These are phyloP conservation scores for Exophiala sp. DNA, from an alignment of 2,329 filamentous ascomycete genomes.

Conservation along the genomic window DNA sequence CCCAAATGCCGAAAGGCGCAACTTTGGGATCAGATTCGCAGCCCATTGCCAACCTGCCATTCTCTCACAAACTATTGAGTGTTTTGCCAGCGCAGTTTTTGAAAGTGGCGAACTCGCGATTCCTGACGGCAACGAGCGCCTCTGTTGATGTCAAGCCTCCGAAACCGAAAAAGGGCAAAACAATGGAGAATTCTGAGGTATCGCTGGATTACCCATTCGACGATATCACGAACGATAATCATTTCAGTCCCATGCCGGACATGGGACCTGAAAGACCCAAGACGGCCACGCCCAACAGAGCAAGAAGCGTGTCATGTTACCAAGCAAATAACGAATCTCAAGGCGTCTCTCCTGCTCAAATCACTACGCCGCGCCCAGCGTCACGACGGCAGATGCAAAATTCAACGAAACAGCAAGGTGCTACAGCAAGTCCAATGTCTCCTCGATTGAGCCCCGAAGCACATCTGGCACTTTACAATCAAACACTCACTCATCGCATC, in stretches of 20 bases:
- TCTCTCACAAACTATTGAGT: constrained; percentile 84
- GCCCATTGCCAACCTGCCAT: constrained; percentile 81
- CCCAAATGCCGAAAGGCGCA: constrained; percentile 64
- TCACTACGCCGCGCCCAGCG: constrained; percentile 5
- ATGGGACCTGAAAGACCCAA: constrained; percentile 11
- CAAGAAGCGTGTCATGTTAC: constrained; percentile 15
- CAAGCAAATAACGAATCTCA: constrained; percentile 16
- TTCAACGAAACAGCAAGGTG: constrained; percentile 2
- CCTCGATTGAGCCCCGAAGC: constrained; percentile 22
- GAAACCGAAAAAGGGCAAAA: constrained; percentile 23
- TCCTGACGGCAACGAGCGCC: constrained; percentile 83
- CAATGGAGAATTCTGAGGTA: constrained; percentile 13
- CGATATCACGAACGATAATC: constrained; percentile 13
- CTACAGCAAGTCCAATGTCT: constrained; percentile 7
- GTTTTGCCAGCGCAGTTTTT: constrained; percentile 86
- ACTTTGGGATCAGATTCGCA: constrained; percentile 63
- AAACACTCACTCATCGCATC: constrained; percentile 82
- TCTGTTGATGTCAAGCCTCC: constrained; percentile 25
- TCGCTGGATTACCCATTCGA: constrained; percentile 10
- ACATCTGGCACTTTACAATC: constrained; percentile 60
- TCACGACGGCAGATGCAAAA: constrained; percentile 11
- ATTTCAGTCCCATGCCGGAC: constrained; percentile 7
- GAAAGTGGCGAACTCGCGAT: constrained; percentile 91
- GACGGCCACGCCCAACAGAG: constrained; percentile 8
- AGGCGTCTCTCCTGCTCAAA: background rate